Evolutionary conservation across 139 green algal genomes (phyloP).

Genomic region (Pseudopediastrum boryanum): DNA sequence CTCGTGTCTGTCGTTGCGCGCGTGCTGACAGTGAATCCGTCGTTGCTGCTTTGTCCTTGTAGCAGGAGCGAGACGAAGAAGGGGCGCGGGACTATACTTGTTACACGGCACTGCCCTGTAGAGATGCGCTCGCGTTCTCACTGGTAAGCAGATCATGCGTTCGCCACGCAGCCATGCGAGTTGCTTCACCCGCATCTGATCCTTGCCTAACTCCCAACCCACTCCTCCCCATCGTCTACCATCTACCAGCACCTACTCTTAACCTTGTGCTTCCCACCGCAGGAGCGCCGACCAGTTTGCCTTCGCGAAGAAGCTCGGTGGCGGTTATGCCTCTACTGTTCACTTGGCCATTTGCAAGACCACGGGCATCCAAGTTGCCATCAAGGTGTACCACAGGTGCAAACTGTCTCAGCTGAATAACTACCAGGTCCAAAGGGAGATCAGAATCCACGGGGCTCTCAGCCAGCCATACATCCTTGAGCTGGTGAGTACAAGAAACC

Average conservation of each 20-base stretch:
- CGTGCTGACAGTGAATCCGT: too few species aligned
- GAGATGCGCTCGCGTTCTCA: slow-evolving; percentile 39
- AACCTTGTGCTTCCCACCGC: not conserved
- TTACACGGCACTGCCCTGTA: slow-evolving; percentile 41
- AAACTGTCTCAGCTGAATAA: slow-evolving; percentile 62
- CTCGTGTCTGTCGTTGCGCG: too few species aligned
- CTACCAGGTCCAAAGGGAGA: slow-evolving; percentile 62
- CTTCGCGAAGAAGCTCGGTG: slow-evolving; percentile 53
- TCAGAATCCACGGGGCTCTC: slow-evolving; percentile 56
- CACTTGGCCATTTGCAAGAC: slow-evolving; percentile 52
- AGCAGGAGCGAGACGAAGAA: too few species aligned
- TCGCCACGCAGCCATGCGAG: not conserved
- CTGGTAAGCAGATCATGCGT: slow-evolving; percentile 23
- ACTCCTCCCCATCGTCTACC: not conserved
- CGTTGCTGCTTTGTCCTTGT: too few species aligned
- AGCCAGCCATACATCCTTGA: slow-evolving; percentile 64
- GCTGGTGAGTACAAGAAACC: too few species aligned
- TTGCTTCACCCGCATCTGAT: not conserved
- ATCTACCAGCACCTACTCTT: not conserved
- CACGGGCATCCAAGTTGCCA: slow-evolving; percentile 46
- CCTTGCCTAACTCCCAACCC: not conserved
- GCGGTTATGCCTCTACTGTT: slow-evolving; percentile 63
- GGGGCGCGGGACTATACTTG: slow-evolving; percentile 41
- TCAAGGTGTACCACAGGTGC: slow-evolving; percentile 65
- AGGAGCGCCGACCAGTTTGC: slow-evolving; percentile 58